Percentiles rank a stretch among this genome's conserved stretches.
phyloP scores from a whole-genome alignment of 495 filamentous ascomycete species.

The Lophiotrema nucula region DNA sequence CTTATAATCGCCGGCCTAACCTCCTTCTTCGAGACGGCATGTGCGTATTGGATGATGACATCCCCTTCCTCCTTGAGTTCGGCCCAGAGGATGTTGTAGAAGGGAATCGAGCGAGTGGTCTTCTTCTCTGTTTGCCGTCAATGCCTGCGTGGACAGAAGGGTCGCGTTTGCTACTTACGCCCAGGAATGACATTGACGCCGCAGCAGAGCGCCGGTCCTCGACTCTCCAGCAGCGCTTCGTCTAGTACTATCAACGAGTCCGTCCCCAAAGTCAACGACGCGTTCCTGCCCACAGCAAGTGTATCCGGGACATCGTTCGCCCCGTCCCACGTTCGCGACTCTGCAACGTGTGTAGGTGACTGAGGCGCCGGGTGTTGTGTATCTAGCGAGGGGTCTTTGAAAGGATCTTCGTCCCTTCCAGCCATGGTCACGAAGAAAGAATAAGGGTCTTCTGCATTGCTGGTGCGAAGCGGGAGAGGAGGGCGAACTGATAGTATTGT shows the following conservation, averaged over 20 bases:
- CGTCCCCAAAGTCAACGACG: slow-evolving; percentile 61
- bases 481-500: background rate
- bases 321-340: no score
- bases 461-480: background rate
- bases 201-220: slow-evolving; percentile 47
- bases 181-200: slow-evolving; percentile 44
- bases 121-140: slow-evolving; percentile 31
- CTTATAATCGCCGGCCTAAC: slow-evolving; percentile 58
- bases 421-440: slow-evolving; percentile 32
- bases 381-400: slow-evolving; percentile 43
- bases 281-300: slow-evolving; percentile 56
- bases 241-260: slow-evolving; percentile 64
- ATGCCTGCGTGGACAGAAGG: background rate
- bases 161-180: slow-evolving; percentile 33
- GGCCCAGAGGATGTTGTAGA: slow-evolving; percentile 85
- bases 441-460: slow-evolving; percentile 9
- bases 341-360: slow-evolving; percentile 31
- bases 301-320: slow-evolving; percentile 43
- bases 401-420: slow-evolving; percentile 36
- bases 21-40: slow-evolving; percentile 50
- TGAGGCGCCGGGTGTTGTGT: slow-evolving; percentile 32
- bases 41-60: slow-evolving; percentile 76
- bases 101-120: slow-evolving; percentile 57
- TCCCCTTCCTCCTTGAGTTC: slow-evolving; percentile 56
- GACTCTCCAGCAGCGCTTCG: slow-evolving; percentile 46